Evolutionary conservation across 1,139 yeast genomes (phyloP), one percentile per base, ranked within the genome.

Genomic region (Trichomonascaceae sp.): DNA sequence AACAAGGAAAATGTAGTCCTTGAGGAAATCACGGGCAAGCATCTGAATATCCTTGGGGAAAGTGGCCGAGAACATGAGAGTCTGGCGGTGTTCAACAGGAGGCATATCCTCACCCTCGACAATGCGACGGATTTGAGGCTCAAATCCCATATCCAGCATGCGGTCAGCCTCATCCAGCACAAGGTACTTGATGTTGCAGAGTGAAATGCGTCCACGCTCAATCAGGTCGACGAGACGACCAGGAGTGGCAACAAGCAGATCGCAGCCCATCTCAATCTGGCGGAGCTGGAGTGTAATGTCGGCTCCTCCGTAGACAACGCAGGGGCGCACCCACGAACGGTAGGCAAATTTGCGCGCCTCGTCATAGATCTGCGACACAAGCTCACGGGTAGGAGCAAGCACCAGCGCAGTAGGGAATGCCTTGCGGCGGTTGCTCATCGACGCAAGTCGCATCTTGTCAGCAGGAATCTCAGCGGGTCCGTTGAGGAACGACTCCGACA

Each of bases 111-210:
- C 87, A 49, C 81, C 93, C 64, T 89, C 94, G 43, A 89, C 98
- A 57, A 89, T 87, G 59, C 87, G 82, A 73, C 98, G 82, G 57
- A 89, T 89, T 71, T 89, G 98, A 46, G 97, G 97, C 69, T 89
- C 98, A 66, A 89, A 89, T 71, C 98, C 98, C 98, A 89, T 89
- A 76, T 89, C 98, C 66, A 89, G 76, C 98, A 89, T 89, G 71
- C 98, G 82, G 66, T 89, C 98, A 56, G 98, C 98, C 71, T 89
- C 98, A 65, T 89, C 98, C 47, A 89, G 71, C 34, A 89, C 97
- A 59, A 89, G 72, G 64, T 84, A 89, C 62, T 81, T 84, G 64
- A 89, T 85, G 65, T 82, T 84, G 46, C 74, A 71, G 54, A 89
- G 70, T 30, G 96, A 85, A 47, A 89, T 82, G 55, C 76, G 71